phyloP scores from a whole-genome alignment of 306 rosid genomes.

The Citrullus mucosospermus region DNA sequence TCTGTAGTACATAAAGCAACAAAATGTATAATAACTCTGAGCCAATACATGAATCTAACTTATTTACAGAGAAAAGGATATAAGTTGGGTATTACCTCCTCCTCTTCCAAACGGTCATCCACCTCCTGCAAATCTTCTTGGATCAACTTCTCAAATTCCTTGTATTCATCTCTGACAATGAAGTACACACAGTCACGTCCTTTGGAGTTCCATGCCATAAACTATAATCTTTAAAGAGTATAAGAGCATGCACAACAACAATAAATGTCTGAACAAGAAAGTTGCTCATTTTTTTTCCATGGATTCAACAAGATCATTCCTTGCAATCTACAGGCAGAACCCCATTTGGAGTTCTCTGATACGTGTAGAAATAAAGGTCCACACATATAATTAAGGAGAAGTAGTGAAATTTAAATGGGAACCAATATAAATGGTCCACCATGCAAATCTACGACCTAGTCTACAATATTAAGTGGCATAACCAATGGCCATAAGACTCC shows the following conservation, averaged over 20 bases:
- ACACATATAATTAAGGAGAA: neutral
- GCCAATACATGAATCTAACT: neutral
- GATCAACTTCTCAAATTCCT: constrained; percentile 89
- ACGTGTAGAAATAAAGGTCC: neutral
- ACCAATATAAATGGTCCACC: neutral
- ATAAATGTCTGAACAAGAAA: neutral
- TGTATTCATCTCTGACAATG: constrained; percentile 72
- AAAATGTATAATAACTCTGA: neutral
- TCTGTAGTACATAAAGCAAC: constrained; percentile 28
- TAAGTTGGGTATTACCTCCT: constrained; percentile 46
- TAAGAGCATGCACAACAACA: neutral
- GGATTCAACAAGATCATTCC: neutral
- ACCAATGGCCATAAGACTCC: neutral
- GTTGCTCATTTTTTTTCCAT: neutral
- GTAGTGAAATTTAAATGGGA: neutral
- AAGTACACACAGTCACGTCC: constrained; percentile 16
- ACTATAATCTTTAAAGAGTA: neutral
- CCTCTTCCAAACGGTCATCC: constrained; percentile 86
- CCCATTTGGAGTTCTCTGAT: neutral
- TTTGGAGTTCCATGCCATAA: constrained; percentile 3
- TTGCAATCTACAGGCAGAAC: neutral
- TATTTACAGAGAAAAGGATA: neutral
- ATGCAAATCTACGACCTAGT: neutral
- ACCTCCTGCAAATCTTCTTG: constrained; percentile 89
- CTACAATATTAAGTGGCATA: neutral